Evolutionary conservation across 2,329 filamentous ascomycete species (phyloP), one percentile per base, ranked within the genome.

Genomic region (Myriosclerotinia curreyana): DNA sequence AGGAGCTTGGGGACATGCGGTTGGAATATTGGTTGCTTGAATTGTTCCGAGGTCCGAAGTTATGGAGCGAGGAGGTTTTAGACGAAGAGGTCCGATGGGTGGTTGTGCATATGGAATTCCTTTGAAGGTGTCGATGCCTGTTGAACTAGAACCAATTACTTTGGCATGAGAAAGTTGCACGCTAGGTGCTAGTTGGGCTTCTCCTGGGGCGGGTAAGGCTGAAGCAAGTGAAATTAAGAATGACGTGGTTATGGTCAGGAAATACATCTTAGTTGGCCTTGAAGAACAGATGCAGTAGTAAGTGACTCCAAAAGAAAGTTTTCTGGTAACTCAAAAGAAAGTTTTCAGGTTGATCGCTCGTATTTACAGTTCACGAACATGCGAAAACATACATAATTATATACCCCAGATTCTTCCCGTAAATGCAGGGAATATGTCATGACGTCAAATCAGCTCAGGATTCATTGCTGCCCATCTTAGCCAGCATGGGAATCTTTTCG

Each of bases 21-120:
- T 70, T 1, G 70, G 72, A 55, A 71, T 72, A 3, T 69, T 60
- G 42, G 61, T 71, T 7, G 72, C 76, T 20, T 49, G 56, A 2
- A 75, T 68, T 20, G 74, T 68, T 9, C 69, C 52, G 12, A 22
- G 44, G 28, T 46, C 66, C 20, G 66, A 62, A 0, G 68, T 65
- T 1, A 74, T 73, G 2, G 71, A 55, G 22, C 72, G 71, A n/a
- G 68, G 65, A 1, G 79, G 79, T 61, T 78, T 76, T 75, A 79
- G 80, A 66, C 79, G 74, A 1, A 80, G 71, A 14, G 72, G 67
- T 11, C 78, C 79, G 0, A 74, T 67, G 11, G 79, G 79, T 12
- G 79, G 72, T 6, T 74, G 76, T 5, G 79, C 79, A 65, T 77
- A 81, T 25, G 77, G 73, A 51, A 81, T 76, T 20, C 44, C 51